Base-by-base conservation (phyloP, 495 filamentous ascomycete species). In the Aspergillus ellipticus region DNA sequence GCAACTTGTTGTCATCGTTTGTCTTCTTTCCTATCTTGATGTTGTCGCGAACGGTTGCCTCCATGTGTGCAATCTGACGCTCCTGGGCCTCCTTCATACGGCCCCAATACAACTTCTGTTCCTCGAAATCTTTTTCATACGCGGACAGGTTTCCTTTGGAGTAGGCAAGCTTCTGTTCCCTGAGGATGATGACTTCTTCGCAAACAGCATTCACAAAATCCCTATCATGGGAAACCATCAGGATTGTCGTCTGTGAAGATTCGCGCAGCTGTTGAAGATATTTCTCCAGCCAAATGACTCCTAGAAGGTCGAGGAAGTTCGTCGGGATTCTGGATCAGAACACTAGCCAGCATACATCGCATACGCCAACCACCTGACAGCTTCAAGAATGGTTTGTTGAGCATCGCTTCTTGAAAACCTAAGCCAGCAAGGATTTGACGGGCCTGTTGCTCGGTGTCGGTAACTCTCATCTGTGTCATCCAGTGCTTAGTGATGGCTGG, bases 311-410 rank as follows among this genome's bases (percentile, higher is more conserved):
- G 2, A 93, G 76, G 66, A 88, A 92, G 65, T 93, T 93, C 49
- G 90, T 93, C 4, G 90, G 86, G 79, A n/a, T 82, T 75, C 60
- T 89, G 84, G 4, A 88, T 76, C 10, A 95, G 76, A 11, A 82
- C 77, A 15, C 79, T 76, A 2, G 88, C 88, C 6, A 93, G 77
- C 54, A 82, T 77, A 45, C 79, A 84, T 37, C 89, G 79, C 83
- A 90, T 93, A 21, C 74, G 78, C 89, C 89, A 93, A 5, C 90
- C 90, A 11, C 89, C 89, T 0, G 89, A 93, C 11, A 95, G 71
- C 6, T 79, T 80, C 0, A 71, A 72, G 20, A 88, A 76, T n/a
- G 79, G 73, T 42, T 78, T 82, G 9, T 71, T 64, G 35, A 89
- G 72, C 53, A 71, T 69, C 8, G 78, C 66, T 49, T 85, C 82